Evolutionary conservation across 1,284 basidiomycete genomes (phyloP), one percentile per base, ranked within the genome.

Genomic region (Cutaneotrichosporon daszewskae): DNA sequence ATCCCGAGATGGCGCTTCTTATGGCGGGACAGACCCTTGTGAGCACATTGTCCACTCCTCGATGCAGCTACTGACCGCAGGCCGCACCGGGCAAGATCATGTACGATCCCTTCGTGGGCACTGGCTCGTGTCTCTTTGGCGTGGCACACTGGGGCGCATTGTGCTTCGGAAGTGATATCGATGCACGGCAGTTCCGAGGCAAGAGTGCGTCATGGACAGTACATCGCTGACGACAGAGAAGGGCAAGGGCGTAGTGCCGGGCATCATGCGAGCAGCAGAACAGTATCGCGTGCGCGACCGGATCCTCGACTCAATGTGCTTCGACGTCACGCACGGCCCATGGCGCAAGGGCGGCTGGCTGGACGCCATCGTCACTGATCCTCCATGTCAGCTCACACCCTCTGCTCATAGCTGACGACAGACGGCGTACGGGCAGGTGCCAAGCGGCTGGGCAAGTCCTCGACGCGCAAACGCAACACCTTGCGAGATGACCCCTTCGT

Each of bases 341-440:
- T 90, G 87, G 83, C 76, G 95, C 53, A 80, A 83, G 51, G 91
- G 89, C 2, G 84, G 80, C 4, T 70, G 96, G 12, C 87, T 99
- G 51, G 95, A 99, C 60, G 90, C 92, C 1, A 94, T 98, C 53
- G 75, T 95, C 32, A 92, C 90, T 0, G 91, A 95, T 68, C 90
- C 90, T 37, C 89, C 89, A 13, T 92, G 88, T 88, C 67, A 66
- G 84, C 65, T 10, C 29, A 13, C 3, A 44, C 7, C 7, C 12
- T 20, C 9, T 28, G 8, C 19, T 8, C 22, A 14, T 19, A 29
- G 17, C 36, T 48, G 32, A 47, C 29, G 4, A 45, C 60, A 83
- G 94, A 98, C 66, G 95, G 94, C 10, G 89, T 98, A 0, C 77
- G 95, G 23, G 94, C 95, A 14, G 95, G 95, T 1, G 95, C 95